Evolutionary conservation across 805 yeast species (phyloP).

Genomic region (Kluyveromyces wickerhamii): DNA sequence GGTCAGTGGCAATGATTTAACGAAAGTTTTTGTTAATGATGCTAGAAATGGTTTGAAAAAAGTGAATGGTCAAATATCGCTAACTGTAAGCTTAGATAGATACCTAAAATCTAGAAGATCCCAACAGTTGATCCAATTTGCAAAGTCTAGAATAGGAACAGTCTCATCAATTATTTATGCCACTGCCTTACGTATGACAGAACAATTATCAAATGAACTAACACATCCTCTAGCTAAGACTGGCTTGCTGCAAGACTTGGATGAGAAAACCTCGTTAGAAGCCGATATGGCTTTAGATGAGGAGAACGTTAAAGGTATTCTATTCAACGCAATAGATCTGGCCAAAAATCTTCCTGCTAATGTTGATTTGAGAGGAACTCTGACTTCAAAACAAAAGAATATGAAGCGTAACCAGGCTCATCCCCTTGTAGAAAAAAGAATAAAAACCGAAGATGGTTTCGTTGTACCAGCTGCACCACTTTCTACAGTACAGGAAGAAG

Average conservation of each 20-base stretch:
- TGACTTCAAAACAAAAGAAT: slow-evolving; percentile 34
- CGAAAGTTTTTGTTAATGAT: slow-evolving; percentile 23
- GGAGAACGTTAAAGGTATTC: slow-evolving; percentile 26
- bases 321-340: slow-evolving; percentile 39
- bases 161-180: slow-evolving; percentile 59
- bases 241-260: slow-evolving; percentile 47
- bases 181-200: slow-evolving; percentile 49
- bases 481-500: slow-evolving; percentile 13
- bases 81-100: slow-evolving; percentile 57
- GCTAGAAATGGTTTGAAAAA: slow-evolving; percentile 32
- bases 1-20: slow-evolving; percentile 22
- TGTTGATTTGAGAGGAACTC: slow-evolving; percentile 39
- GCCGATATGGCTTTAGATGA: slow-evolving; percentile 26
- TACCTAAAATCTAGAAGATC: slow-evolving; percentile 62
- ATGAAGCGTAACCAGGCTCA: slow-evolving; percentile 28
- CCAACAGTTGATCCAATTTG: slow-evolving; percentile 52
- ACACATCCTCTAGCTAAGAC: slow-evolving; percentile 36
- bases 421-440: slow-evolving; percentile 26
- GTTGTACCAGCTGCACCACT: slow-evolving; percentile 24
- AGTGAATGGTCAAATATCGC: slow-evolving; percentile 42
- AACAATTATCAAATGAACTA: slow-evolving; percentile 42
- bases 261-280: slow-evolving; percentile 22
- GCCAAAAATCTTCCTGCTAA: slow-evolving; percentile 33
- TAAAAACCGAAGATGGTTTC: slow-evolving; percentile 36
- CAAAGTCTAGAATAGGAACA: slow-evolving; percentile 60